Conservation (phyloP, 129 eudicot genomes). For the Pseudognaphalium luteoalbum region DNA sequence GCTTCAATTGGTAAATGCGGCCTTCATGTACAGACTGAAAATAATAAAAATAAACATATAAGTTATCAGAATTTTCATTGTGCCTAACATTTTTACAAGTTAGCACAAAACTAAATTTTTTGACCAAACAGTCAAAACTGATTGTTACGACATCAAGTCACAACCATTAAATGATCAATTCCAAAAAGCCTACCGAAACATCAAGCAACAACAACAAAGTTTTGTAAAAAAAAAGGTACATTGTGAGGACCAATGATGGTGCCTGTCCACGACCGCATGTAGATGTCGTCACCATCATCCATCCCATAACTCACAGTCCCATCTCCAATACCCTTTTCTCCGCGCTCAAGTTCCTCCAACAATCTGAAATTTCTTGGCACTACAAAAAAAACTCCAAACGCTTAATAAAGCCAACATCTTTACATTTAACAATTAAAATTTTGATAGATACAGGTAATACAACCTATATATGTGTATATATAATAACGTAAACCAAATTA, state of each 20-base stretch:
- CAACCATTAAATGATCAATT: background rate
- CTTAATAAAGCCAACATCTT: background rate
- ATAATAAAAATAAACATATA: background rate
- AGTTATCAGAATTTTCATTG: background rate
- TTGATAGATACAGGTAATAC: no score
- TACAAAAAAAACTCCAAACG: slow-evolving; percentile 39
- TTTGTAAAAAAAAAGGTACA: slow-evolving; percentile 35
- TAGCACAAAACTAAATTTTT: background rate
- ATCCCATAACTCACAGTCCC: slow-evolving; percentile 89
- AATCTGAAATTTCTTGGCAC: slow-evolving; percentile 88
- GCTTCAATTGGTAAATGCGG: slow-evolving; percentile 86
- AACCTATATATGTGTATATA: no score
- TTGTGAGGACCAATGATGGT: slow-evolving; percentile 89
- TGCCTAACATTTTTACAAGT: background rate
- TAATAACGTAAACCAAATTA: no score
- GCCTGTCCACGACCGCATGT: slow-evolving; percentile 92
- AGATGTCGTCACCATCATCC: slow-evolving; percentile 89
- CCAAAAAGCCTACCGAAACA: background rate
- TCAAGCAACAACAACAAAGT: background rate
- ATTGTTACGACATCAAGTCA: background rate
- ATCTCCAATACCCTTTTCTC: slow-evolving; percentile 92
- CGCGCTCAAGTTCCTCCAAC: slow-evolving; percentile 92
- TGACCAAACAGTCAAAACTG: background rate
- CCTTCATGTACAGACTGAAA: slow-evolving; percentile 89
- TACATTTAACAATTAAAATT: background rate